Percentiles rank a stretch among this genome's conserved stretches.
Evolutionary conservation across 2,329 filamentous ascomycete genomes (phyloP).

Genomic region (Fusarium annulatum): DNA sequence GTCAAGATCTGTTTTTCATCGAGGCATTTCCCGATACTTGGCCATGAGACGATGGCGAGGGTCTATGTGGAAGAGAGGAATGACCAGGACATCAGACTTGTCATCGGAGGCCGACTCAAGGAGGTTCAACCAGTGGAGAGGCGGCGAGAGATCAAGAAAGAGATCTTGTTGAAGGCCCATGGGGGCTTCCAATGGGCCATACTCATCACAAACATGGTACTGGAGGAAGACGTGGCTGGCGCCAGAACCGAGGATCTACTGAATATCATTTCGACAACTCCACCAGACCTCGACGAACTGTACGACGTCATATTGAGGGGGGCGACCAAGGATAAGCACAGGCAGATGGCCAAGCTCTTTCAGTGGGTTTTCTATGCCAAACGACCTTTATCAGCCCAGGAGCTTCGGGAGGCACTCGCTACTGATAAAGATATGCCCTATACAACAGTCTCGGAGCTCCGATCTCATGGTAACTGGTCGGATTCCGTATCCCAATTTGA

Average conservation of each 20-base stretch:
- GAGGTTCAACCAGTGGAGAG: fast-evolving
- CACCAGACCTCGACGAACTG: fast-evolving
- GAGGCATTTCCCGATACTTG: not conserved
- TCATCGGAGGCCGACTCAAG: not conserved
- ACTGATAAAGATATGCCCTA: not conserved
- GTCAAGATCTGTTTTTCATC: not conserved
- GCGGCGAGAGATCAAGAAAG: not conserved
- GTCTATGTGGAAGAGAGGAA: not conserved
- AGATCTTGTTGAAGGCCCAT: not conserved
- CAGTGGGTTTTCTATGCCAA: not conserved
- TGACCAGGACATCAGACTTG: not conserved
- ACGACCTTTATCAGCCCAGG: not conserved
- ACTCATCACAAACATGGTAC: not conserved
- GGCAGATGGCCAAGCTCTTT: not conserved
- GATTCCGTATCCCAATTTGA: fast-evolving
- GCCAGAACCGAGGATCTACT: not conserved
- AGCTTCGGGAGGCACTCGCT: not conserved
- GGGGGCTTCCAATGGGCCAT: not conserved
- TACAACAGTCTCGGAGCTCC: not conserved
- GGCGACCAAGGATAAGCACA: fast-evolving
- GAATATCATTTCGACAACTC: not conserved
- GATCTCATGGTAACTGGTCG: fast-evolving
- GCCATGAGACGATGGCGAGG: not conserved
- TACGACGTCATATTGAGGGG: not conserved
- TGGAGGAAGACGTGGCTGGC: not conserved